A percentile compares a stretch with the other conserved stretches of the same genome.
These are phyloP conservation scores for Nemania sp. DNA, from an alignment of 2,329 filamentous ascomycete genomes.

Conservation along the genomic window DNA sequence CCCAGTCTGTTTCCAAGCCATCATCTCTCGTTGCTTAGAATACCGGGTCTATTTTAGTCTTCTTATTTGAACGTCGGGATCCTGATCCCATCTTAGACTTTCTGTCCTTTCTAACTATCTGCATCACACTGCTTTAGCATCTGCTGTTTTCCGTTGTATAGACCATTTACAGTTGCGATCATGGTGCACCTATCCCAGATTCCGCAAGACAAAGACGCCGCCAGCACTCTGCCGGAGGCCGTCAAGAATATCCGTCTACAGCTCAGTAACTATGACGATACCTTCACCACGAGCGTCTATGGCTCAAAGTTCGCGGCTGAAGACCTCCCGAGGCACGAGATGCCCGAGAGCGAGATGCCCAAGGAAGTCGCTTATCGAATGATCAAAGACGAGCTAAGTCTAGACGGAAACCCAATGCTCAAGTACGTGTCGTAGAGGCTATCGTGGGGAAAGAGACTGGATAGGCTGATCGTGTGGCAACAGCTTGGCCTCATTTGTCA, in stretches of 20 bases:
- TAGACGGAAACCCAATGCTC: constrained; percentile 90
- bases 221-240: constrained; percentile 39
- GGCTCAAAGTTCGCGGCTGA: constrained; percentile 81
- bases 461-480: constrained; percentile 15
- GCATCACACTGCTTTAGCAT: background rate
- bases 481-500: constrained; percentile 90
- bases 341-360: constrained; percentile 91
- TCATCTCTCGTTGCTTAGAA: background rate
- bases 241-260: constrained; percentile 52
- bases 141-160: background rate
- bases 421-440: constrained; percentile 56
- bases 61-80: background rate
- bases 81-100: constrained; percentile 1
- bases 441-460: background rate
- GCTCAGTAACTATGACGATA: constrained; percentile 57
- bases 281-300: constrained; percentile 81
- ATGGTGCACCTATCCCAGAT: constrained; percentile 60
- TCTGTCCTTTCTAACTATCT: background rate
- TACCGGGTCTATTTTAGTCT: background rate
- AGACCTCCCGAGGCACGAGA: constrained; percentile 81
- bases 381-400: constrained; percentile 92
- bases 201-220: constrained; percentile 38
- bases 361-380: constrained; percentile 91
- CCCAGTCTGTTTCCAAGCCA: constrained; percentile 2
- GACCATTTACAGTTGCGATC: constrained; percentile 28